phyloP scores from a whole-genome alignment of 2,329 filamentous ascomycete genomes.

The Penicillium hesseltinei region DNA sequence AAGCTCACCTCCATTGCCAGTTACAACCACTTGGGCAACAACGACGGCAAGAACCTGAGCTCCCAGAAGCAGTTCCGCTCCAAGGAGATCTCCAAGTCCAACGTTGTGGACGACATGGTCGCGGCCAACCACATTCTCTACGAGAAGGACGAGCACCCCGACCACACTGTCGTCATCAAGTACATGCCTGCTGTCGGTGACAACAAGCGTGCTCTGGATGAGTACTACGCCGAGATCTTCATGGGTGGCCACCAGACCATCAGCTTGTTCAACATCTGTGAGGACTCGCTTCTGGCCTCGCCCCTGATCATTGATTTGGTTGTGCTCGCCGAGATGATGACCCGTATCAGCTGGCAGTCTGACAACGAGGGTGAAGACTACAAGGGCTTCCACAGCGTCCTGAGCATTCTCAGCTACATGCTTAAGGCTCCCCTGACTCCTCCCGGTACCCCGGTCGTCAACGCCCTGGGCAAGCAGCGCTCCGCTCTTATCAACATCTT shows the following conservation, averaged over 20 bases:
- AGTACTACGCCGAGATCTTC: slow-evolving; percentile 99
- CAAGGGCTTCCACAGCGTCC: slow-evolving; percentile 93
- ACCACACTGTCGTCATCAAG: slow-evolving; percentile 99
- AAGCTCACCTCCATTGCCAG: slow-evolving; percentile 97
- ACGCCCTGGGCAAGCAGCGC: slow-evolving; percentile 93
- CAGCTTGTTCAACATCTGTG: slow-evolving; percentile 96
- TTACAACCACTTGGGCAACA: slow-evolving; percentile 99
- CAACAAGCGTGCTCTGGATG: slow-evolving; percentile 97
- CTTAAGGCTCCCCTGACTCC: slow-evolving; percentile 91
- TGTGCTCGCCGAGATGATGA: slow-evolving; percentile 95
- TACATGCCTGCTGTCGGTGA: slow-evolving; percentile 99
- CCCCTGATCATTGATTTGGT: slow-evolving; percentile 97
- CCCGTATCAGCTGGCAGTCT: slow-evolving; percentile 88
- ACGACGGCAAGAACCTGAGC: slow-evolving; percentile 97
- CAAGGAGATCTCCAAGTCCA: slow-evolving; percentile 99
- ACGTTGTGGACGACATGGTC: slow-evolving; percentile 99
- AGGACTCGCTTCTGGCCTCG: slow-evolving; percentile 93
- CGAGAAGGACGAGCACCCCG: slow-evolving; percentile 86
- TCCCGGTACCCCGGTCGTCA: slow-evolving; percentile 91
- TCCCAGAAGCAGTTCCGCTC: slow-evolving; percentile 98
- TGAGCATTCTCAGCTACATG: slow-evolving; percentile 98
- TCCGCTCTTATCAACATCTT: slow-evolving; percentile 96
- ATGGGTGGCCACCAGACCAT: slow-evolving; percentile 98
- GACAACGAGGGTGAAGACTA: slow-evolving; percentile 64
- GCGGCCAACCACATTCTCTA: slow-evolving; percentile 91